Evolutionary conservation across 306 rosid genomes (phyloP).

Genomic region (Glycine latifolia): DNA sequence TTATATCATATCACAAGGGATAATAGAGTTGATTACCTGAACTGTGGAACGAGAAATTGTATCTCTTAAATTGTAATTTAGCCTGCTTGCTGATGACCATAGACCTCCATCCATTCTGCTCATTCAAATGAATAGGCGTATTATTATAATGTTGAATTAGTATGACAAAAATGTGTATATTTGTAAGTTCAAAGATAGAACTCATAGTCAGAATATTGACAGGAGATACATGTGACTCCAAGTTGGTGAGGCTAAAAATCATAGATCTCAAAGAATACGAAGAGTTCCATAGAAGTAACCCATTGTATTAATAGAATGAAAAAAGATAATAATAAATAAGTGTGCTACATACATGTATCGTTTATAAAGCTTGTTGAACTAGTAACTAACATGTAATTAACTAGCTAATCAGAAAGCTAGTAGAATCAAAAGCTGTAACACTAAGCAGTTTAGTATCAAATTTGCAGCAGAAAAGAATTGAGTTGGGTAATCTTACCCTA

Average conservation of each 20-base stretch:
- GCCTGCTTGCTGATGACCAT: conserved; percentile 74
- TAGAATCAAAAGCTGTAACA: not conserved
- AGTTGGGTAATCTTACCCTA: conserved; percentile 63
- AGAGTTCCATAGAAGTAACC: not conserved
- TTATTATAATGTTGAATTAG: not conserved
- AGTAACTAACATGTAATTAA: not conserved
- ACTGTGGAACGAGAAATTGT: conserved; percentile 79
- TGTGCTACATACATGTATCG: not conserved
- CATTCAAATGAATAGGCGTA: conserved; percentile 25
- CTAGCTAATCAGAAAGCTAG: not conserved
- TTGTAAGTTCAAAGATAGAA: not conserved
- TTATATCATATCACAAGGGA: not conserved
- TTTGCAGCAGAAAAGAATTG: conserved; percentile 5
- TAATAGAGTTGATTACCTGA: conserved; percentile 62
- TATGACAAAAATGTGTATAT: not conserved
- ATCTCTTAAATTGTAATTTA: conserved; percentile 74
- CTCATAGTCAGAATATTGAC: not conserved
- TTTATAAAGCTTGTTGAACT: not conserved
- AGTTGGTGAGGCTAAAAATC: not conserved
- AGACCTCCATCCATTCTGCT: conserved; percentile 88
- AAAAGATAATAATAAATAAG: not conserved
- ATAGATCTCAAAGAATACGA: not conserved
- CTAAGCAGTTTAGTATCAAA: not conserved
- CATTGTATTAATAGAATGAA: not conserved
- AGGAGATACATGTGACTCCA: not conserved